Base-by-base conservation (phyloP, 2,329 filamentous ascomycete species). In the Colletotrichum tamarilloi region DNA sequence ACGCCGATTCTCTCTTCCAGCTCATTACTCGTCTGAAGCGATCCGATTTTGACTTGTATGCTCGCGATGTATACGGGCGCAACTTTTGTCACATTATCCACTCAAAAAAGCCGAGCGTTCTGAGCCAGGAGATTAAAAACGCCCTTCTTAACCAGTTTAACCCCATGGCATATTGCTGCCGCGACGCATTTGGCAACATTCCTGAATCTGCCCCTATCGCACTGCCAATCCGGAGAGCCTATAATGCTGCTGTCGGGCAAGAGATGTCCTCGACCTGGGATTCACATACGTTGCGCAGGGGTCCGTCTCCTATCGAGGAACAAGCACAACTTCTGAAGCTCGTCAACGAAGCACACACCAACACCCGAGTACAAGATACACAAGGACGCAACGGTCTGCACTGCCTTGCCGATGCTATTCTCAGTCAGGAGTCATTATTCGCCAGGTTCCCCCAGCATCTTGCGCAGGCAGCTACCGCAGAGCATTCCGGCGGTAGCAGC, bases 331-430 rank as follows among this genome's bases (percentile, higher is more conserved):
- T 87, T 5, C 74, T 87, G 46, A 78, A 76, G 24, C 78, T 83
- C 32, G 80, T 87, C 30, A 79, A 78, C 8, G 78, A 78, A 2
- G 82, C 82, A 3, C 76, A 80, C 60, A 77, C 75, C 19, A 77
- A 82, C 55, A 79, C 83, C 0, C 75, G 65, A 7, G 66, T 78
- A 19, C 85, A 87, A 74, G 85, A 88, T 74, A 52, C 79, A 1
- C 78, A 85, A 5, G 89, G 89, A 5, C 86, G 88, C 26, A 91
- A 91, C 73, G 88, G 85, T 9, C 81, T 91, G 19, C 89, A 91
- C 75, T 90, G 88, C 73, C 85, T 91, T n/a, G 89, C 89, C 2
- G 85, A 87, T 72, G 87, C 86, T 7, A 85, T 85, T n/a, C 79
- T 90, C 1, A 84, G 84, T 75, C 67, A 79, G 38, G 78, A 80